Percentiles rank a stretch among this genome's conserved stretches.
phyloP scores from a whole-genome alignment of 225 moss, liverwort and hornwort genomes.

The Pseudisothecium myosuroides region DNA sequence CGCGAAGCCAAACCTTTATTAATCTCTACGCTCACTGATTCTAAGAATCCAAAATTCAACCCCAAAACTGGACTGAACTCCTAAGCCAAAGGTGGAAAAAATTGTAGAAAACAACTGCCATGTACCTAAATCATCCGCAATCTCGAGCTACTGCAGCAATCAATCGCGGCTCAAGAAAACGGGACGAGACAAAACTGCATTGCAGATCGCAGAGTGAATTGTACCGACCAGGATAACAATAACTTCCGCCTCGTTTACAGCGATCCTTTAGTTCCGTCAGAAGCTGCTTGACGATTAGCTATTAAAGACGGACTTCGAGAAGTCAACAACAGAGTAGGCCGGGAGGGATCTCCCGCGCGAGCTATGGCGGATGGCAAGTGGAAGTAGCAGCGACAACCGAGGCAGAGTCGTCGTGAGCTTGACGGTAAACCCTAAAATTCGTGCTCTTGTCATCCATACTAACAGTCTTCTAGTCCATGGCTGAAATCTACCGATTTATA shows the following conservation, averaged over 20 bases:
- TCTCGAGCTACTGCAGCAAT: background rate
- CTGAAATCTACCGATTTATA: accelerated
- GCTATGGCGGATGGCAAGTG: background rate
- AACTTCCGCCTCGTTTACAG: background rate
- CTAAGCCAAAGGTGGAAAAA: background rate
- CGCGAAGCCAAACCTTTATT: background rate
- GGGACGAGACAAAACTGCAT: background rate
- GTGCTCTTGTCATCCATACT: background rate
- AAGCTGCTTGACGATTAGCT: background rate
- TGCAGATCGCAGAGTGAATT: background rate
- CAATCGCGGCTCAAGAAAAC: background rate
- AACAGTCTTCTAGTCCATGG: background rate
- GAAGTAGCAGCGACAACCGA: background rate
- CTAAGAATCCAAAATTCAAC: background rate
- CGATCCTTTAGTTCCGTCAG: background rate
- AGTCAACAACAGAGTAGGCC: background rate
- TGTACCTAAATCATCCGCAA: background rate
- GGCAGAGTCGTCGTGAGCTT: background rate
- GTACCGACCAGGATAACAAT: background rate
- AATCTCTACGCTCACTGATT: background rate
- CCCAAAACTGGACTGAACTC: background rate
- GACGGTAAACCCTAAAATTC: background rate
- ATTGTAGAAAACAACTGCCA: background rate
- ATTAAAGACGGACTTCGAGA: background rate
- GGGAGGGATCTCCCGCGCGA: background rate